Base-by-base conservation (phyloP, 495 filamentous ascomycete species). In the Penicillium steckii region DNA sequence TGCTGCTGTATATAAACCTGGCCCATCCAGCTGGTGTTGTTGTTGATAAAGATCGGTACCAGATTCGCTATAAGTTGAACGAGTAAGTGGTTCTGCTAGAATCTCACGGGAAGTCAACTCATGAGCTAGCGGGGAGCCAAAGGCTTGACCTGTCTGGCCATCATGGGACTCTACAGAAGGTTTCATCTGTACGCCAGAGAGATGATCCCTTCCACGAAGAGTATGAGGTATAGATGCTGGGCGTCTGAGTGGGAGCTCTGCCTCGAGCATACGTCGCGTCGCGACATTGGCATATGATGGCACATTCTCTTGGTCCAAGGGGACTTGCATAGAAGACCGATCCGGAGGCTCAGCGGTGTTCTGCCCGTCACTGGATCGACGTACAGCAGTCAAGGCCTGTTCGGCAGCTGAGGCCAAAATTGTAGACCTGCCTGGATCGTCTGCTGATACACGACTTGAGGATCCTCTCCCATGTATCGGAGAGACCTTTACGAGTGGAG, bases 11-110 rank as follows among this genome's bases (percentile, higher is more conserved):
- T 61, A 54, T 6, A 68, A 35, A 27, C 67, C 61, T 25, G 66
- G 24, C 1, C 50, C 61, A 8, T 44, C 42, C 6, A 70, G 27
- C 4, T 60, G 50, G 7, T 64, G 56, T 5, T 60, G 50, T 9
- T 64, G 56, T 1, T 35, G 43, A 21, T 57, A 27, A 19, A 47
- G 27, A 2, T 62, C 56, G 6, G 53, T 46, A 1, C 70, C 70
- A 25, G 72, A 64, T 29, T 75, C 74, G 52, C 69, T 75, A 22
- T 71, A 70, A 2, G 67, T 68, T n/a, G 71, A 70, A 8, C 64
- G 59, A 32, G 42, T 54, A 44, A 69, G 41, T 24, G 53, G 59
- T 26, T 67, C 61, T 22, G 57, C 52, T 18, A 58, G 50, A 46
- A 71, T 53, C 21, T 78, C 75, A 0, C 56, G 47, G 2, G 54